Base-by-base conservation (phyloP, 2,329 filamentous ascomycete species). In the Mariannaea sp. region DNA sequence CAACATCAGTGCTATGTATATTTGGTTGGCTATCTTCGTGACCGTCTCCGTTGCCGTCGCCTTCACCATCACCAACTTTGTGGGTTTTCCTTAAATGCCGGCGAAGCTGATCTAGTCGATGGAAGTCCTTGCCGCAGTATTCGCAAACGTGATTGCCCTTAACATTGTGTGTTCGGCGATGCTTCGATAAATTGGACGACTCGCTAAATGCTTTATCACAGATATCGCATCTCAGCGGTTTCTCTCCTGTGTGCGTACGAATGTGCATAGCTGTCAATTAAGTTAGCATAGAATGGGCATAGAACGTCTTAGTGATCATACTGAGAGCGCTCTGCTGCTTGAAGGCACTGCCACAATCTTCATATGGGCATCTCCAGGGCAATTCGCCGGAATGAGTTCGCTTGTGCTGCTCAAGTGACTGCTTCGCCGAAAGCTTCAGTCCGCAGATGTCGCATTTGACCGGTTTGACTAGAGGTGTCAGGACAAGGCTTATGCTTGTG, bases 311-410 rank as follows among this genome's bases (percentile, higher is more conserved):
- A 4, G 10, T 1, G 3, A 26, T 73, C 80, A 64, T 78, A 86
- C 83, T 87, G 17, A 86, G 72, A 17, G 85, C 85, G 57, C 83
- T 87, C 58, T 87, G 85, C 57, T 88, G 85, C 46, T 86, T 84
- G 64, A 89, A 89, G 0, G 75, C 73, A 65, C 84, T 84, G 17
- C 68, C 71, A 58, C 84, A 87, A 29, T 75, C 76, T 3, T 68
- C 63, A 20, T 67, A 68, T 8, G 71, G 66, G 65, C 86, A 89
- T 33, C 77, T 71, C 70, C 83, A 86, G 20, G 86, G 85, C 57
- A 82, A 86, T 55, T 83, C 80, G 32, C 84, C 83, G 0, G 84
- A 86, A 63, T 90, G 87, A 2, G 82, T 87, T 14, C 85, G 80
- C 65, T 82, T 77, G 61, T 90, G 87, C 65, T 88, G 86, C 35